These are phyloP conservation scores for Datisca glomerata DNA, from an alignment of 306 rosid genomes.

Conservation along the genomic window DNA sequence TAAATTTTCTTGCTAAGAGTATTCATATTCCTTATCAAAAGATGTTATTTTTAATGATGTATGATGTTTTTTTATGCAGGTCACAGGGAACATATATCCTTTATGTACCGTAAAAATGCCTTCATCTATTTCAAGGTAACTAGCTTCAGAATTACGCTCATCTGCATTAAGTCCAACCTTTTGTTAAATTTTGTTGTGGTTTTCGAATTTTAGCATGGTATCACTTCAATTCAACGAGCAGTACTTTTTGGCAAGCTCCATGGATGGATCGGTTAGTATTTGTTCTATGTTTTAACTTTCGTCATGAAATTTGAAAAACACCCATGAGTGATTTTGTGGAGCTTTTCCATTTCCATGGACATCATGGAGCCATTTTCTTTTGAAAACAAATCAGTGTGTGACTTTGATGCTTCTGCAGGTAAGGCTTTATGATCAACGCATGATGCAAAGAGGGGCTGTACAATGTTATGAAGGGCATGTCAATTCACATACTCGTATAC, in stretches of 20 bases:
- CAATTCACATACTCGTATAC: slow-evolving; percentile 62
- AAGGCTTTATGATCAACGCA: slow-evolving; percentile 68
- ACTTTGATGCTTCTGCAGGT: slow-evolving; percentile 40
- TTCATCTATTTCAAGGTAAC: slow-evolving; percentile 72
- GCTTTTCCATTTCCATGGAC: too few relatives aligned
- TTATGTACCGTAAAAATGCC: slow-evolving; percentile 58
- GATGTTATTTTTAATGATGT: slow-evolving; percentile 5
- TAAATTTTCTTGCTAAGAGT: not conserved
- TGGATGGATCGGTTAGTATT: slow-evolving; percentile 90
- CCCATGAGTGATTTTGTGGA: too few relatives aligned
- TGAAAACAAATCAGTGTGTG: too few relatives aligned
- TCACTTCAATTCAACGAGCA: slow-evolving; percentile 74
- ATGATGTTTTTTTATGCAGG: slow-evolving; percentile 31
- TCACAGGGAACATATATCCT: slow-evolving; percentile 45
- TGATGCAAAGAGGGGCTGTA: slow-evolving; percentile 65
- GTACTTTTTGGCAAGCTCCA: slow-evolving; percentile 86
- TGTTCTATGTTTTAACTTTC: slow-evolving; percentile 5
- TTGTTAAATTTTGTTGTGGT: slow-evolving; percentile 14
- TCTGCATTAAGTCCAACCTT: too few relatives aligned
- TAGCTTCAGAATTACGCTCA: slow-evolving; percentile 10
- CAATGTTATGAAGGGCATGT: slow-evolving; percentile 76
- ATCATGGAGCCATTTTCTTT: too few relatives aligned
- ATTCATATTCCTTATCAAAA: not conserved
- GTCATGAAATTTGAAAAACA: not conserved
- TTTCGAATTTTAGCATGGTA: slow-evolving; percentile 38